phyloP scores from a whole-genome alignment of 495 filamentous ascomycete species.

The Barbatosphaeria neglecta region DNA sequence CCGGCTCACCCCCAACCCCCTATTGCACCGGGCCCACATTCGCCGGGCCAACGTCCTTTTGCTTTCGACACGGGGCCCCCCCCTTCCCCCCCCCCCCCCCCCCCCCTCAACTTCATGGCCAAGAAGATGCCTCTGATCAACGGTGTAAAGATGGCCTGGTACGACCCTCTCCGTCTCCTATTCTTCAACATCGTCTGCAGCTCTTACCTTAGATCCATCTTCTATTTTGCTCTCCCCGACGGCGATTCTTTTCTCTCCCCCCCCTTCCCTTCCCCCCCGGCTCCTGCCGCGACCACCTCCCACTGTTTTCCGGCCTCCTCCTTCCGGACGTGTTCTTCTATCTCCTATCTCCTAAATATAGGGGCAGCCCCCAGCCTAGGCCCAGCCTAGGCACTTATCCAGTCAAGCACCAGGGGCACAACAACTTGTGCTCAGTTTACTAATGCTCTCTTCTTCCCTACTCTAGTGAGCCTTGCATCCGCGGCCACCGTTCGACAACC shows the following conservation, averaged over 20 bases:
- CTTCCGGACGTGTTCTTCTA: no score
- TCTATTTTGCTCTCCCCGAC: conserved; percentile 1
- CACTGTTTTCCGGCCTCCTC: no score
- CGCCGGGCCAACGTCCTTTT: no score
- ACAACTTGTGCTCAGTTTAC: not conserved
- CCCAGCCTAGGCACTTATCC: no score
- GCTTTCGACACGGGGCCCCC: not conserved
- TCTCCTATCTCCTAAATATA: no score
- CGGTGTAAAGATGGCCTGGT: conserved; percentile 50
- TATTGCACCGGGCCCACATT: no score
- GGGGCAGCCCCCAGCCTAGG: no score
- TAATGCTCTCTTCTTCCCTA: not conserved
- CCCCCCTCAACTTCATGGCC: not conserved
- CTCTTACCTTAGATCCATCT: no score
- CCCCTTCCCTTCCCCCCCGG: no score
- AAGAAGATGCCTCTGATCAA: conserved; percentile 42
- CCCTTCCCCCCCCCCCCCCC: not conserved
- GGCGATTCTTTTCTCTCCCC: not conserved
- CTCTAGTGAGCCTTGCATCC: conserved; percentile 67
- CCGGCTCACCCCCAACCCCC: no score
- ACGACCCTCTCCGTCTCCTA: conserved; percentile 12
- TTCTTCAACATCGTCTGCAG: no score
- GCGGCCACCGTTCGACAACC: conserved; percentile 76
- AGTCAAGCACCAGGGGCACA: not conserved
- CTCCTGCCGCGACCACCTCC: no score